A percentile compares a stretch with the other conserved stretches of the same genome.
phyloP scores from a whole-genome alignment of 331 rosid species.

The Ulmus americana region DNA sequence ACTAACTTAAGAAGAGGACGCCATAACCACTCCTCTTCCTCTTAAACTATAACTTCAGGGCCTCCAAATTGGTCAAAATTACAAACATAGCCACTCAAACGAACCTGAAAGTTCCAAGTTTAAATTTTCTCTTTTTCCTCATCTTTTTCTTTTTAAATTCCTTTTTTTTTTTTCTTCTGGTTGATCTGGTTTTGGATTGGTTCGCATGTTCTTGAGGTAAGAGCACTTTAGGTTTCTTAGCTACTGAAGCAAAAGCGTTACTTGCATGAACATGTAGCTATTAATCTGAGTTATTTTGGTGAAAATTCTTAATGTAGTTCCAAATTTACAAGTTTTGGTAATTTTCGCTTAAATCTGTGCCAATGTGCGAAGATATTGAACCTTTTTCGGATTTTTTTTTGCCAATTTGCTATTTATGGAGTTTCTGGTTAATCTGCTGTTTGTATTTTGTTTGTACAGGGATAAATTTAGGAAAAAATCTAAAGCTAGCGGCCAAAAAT shows the following conservation, averaged over 20 bases:
- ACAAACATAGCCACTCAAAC: slow-evolving; percentile 7
- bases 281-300: slow-evolving; percentile 17
- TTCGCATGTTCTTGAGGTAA: slow-evolving; percentile 30
- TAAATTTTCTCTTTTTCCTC: background rate
- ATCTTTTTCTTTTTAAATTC: slow-evolving; percentile 4
- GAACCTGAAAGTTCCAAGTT: slow-evolving; percentile 5
- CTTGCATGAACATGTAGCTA: background rate
- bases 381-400: background rate
- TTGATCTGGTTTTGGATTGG: background rate
- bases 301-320: slow-evolving; percentile 11
- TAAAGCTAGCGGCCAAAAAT: slow-evolving; percentile 17
- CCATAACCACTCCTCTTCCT: slow-evolving; percentile 42
- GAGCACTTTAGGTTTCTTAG: background rate
- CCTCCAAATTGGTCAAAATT: background rate
- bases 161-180: background rate
- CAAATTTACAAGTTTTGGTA: background rate
- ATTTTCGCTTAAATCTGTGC: slow-evolving; percentile 6
- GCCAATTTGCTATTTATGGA: slow-evolving; percentile 25
- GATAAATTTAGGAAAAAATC: slow-evolving; percentile 32
- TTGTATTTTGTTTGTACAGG: slow-evolving; percentile 25
- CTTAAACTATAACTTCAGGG: slow-evolving; percentile 10
- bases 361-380: background rate
- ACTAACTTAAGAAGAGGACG: slow-evolving; percentile 42
- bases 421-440: slow-evolving; percentile 16
- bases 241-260: too few species aligned